Conservation (phyloP, 257 asterid genomes). For the Haberlea rhodopensis region DNA sequence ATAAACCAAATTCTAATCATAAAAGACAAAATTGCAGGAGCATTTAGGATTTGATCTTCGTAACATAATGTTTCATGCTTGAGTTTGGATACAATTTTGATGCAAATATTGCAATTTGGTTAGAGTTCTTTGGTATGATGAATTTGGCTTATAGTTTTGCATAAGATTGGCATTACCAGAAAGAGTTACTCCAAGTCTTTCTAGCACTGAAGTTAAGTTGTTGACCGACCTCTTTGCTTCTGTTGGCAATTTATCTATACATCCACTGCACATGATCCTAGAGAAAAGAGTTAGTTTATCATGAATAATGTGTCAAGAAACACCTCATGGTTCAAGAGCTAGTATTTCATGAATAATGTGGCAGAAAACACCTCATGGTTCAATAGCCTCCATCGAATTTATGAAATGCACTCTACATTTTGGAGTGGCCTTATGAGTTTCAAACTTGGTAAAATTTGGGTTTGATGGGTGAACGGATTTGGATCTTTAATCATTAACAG, state of each 20-base stretch:
- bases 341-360: background rate
- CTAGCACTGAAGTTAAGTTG: no score
- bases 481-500: constrained; percentile 34
- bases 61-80: background rate
- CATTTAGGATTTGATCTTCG: no score
- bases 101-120: background rate
- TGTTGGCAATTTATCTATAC: no score
- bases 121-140: background rate
- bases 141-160: background rate
- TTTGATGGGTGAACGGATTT: background rate
- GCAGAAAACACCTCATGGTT: background rate
- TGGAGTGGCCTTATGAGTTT: background rate
- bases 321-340: background rate
- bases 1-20: no score
- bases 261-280: no score
- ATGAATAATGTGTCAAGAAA: background rate
- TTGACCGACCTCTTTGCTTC: no score
- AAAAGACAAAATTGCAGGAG: no score
- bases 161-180: background rate
- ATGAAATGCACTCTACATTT: background rate
- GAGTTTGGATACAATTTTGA: background rate
- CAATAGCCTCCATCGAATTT: no score
- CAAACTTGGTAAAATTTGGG: background rate
- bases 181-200: no score
- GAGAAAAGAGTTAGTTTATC: background rate